Conservation (phyloP, 2,329 filamentous ascomycete species). For the Penicillium hordei region DNA sequence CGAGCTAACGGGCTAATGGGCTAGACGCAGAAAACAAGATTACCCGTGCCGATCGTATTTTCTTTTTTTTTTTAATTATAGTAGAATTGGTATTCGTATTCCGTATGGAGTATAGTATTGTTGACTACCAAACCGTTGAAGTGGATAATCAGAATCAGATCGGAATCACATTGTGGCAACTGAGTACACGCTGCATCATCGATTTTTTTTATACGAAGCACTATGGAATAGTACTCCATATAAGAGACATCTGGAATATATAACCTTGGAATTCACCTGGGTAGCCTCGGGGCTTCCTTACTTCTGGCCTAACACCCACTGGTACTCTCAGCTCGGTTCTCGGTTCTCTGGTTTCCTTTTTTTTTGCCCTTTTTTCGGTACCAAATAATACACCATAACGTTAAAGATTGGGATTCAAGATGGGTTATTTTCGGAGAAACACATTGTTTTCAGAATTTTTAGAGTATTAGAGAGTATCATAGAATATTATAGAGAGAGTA, state of each 20-base stretch:
- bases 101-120: neutral
- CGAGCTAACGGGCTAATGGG: too few relatives aligned
- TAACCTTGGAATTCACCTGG: neutral
- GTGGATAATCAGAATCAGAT: neutral
- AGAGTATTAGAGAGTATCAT: neutral
- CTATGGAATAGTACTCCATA: neutral
- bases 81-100: neutral
- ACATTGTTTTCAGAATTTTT: neutral
- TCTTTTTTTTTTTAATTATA: neutral
- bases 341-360: too few relatives aligned
- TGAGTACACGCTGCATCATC: constrained; percentile 15
- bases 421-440: neutral
- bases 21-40: constrained; percentile 9
- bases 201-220: neutral
- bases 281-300: neutral
- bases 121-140: neutral
- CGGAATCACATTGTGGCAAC: constrained; percentile 7
- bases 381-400: neutral
- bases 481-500: neutral
- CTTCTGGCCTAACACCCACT: neutral
- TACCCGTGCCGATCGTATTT: constrained; percentile 4
- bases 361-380: neutral
- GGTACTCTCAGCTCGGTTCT: neutral
- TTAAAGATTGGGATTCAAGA: neutral
- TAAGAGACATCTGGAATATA: neutral